phyloP scores from a whole-genome alignment of 176 grass and related monocot species.

The Triticum urartu region DNA sequence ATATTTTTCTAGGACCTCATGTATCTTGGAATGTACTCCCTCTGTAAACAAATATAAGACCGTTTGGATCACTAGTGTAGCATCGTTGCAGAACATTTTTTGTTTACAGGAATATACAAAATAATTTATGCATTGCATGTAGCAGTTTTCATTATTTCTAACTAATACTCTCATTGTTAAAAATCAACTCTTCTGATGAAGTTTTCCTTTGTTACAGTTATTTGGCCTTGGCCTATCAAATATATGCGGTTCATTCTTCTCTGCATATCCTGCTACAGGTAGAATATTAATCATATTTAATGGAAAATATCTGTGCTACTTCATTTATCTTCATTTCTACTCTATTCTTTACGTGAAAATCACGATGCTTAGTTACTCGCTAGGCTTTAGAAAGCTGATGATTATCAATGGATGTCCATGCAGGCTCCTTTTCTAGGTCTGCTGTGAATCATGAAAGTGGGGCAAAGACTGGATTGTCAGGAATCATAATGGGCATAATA shows the following conservation, averaged over 20 bases:
- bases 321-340: slow-evolving; percentile 20
- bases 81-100: background rate
- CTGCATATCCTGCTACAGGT: slow-evolving; percentile 88
- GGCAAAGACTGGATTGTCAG: slow-evolving; percentile 82
- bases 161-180: slow-evolving; percentile 14
- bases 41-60: too few species aligned
- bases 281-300: slow-evolving; percentile 29
- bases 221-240: slow-evolving; percentile 94
- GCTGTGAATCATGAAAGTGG: slow-evolving; percentile 97
- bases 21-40: background rate
- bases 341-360: slow-evolving; percentile 13
- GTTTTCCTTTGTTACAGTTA: slow-evolving; percentile 49
- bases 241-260: slow-evolving; percentile 94
- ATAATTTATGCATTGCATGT: background rate
- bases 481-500: slow-evolving; percentile 94
- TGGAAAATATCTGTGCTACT: background rate
- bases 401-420: slow-evolving; percentile 30
- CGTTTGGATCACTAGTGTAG: too few species aligned
- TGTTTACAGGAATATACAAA: background rate
- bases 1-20: background rate
- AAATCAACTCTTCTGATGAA: background rate
- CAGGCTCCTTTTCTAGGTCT: slow-evolving; percentile 98
- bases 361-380: slow-evolving; percentile 3
- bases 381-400: slow-evolving; percentile 24
- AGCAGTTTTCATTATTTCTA: background rate